Conservation (phyloP, 768 basidiomycete genomes). For the Coprinellus aureogranulatus region DNA sequence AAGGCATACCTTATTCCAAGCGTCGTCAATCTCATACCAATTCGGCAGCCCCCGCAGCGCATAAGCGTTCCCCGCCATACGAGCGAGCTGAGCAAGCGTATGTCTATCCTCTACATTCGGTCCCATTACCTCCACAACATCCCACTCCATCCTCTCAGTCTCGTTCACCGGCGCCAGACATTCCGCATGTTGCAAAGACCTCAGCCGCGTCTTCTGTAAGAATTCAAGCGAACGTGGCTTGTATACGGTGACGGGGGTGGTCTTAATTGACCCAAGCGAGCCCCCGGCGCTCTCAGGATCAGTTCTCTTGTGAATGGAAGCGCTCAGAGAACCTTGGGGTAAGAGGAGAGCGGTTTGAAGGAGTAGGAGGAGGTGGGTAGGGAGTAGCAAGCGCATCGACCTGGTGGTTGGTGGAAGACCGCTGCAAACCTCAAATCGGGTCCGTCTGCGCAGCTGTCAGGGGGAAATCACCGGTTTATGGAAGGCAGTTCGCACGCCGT, state of each 20-base stretch:
- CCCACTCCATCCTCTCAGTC: conserved; percentile 60
- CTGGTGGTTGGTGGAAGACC: neutral
- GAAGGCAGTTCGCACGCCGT: conserved; percentile 1
- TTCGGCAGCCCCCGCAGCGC: conserved; percentile 62
- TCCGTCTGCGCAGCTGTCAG: neutral
- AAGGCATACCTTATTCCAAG: conserved; percentile 61
- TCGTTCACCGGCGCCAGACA: conserved; percentile 21
- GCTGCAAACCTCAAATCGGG: neutral
- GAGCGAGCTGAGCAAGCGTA: conserved; percentile 78
- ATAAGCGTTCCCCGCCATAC: conserved; percentile 91
- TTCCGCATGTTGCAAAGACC: conserved; percentile 48
- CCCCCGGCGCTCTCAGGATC: neutral
- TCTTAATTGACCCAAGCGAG: conserved; percentile 12
- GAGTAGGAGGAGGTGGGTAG: neutral
- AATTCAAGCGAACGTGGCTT: conserved; percentile 53
- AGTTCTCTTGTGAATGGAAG: neutral
- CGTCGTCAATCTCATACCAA: conserved; percentile 78
- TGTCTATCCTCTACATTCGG: conserved; percentile 80
- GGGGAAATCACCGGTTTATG: neutral
- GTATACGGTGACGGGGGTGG: conserved; percentile 56
- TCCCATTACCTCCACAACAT: conserved; percentile 57
- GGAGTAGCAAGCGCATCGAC: neutral
- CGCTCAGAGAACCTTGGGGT: neutral
- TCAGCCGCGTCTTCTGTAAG: conserved; percentile 50
- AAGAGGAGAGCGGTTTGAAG: neutral